These are phyloP conservation scores for Drosera spatulata DNA, from an alignment of 179 eudicot species.

Conservation along the genomic window DNA sequence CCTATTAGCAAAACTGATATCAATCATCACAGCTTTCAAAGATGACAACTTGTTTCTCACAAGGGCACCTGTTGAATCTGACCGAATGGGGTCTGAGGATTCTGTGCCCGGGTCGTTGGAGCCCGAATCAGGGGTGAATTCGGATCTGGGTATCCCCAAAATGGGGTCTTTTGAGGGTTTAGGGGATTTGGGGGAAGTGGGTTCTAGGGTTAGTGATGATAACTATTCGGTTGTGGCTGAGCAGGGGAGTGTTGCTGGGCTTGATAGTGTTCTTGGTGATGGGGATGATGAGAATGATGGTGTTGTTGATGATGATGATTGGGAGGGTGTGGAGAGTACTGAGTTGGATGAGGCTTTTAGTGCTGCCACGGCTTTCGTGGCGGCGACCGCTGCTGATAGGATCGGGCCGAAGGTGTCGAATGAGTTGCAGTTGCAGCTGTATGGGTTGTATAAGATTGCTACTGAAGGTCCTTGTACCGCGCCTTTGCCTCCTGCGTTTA, in stretches of 20 bases:
- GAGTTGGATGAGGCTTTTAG: slow-evolving; percentile 83
- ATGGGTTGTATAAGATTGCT: slow-evolving; percentile 79
- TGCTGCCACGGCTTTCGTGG: slow-evolving; percentile 88
- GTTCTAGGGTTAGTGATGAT: slow-evolving; percentile 31
- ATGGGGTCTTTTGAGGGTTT: slow-evolving; percentile 1
- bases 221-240: slow-evolving; percentile 26
- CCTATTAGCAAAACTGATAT: slow-evolving; percentile 78
- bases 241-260: slow-evolving; percentile 18
- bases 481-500: slow-evolving; percentile 69
- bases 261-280: slow-evolving; percentile 20
- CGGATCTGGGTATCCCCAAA: background rate
- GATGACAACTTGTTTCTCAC: slow-evolving; percentile 46
- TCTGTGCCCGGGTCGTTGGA: slow-evolving; percentile 6
- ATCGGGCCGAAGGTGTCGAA: slow-evolving; percentile 45
- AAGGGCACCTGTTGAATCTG: slow-evolving; percentile 5
- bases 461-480: slow-evolving; percentile 81
- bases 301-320: slow-evolving; percentile 59
- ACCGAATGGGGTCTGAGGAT: background rate
- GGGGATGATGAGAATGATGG: slow-evolving; percentile 6
- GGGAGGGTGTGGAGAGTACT: slow-evolving; percentile 97
- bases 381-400: slow-evolving; percentile 69
- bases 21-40: slow-evolving; percentile 58
- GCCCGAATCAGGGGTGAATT: slow-evolving; percentile 6
- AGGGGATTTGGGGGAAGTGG: slow-evolving; percentile 20
- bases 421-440: slow-evolving; percentile 73